Evolutionary conservation across 495 filamentous ascomycete species (phyloP).

Genomic region (Daldinia bambusicola): DNA sequence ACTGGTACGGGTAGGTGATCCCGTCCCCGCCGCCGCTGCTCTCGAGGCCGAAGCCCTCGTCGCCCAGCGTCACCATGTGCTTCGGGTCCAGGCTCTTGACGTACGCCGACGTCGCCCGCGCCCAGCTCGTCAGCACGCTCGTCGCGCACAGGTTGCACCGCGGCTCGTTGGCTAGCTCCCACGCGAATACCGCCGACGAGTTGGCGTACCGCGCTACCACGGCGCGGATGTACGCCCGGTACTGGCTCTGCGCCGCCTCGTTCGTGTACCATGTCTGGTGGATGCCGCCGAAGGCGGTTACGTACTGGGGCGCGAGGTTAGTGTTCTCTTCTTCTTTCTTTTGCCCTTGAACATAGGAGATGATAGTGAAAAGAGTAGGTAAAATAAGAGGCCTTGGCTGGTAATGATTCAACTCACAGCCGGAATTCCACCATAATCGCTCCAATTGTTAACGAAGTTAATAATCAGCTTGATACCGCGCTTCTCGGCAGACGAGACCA

Average conservation of each 20-base stretch:
- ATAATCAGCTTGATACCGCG: conserved; percentile 69
- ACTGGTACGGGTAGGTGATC: conserved; percentile 68
- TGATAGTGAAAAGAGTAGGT: too few relatives aligned
- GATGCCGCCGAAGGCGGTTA: conserved; percentile 64
- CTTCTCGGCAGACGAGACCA: conserved; percentile 68
- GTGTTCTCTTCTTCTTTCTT: not conserved
- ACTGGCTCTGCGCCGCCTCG: conserved; percentile 46
- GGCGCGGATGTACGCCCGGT: conserved; percentile 62
- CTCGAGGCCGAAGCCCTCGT: conserved; percentile 63
- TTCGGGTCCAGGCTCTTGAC: conserved; percentile 62
- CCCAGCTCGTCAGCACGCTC: conserved; percentile 57
- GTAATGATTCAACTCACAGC: conserved; percentile 31
- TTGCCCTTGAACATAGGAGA: not conserved
- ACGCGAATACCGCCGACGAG: conserved; percentile 62
- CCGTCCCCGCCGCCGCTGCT: conserved; percentile 46
- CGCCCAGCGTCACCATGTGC: conserved; percentile 64
- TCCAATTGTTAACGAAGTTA: conserved; percentile 64
- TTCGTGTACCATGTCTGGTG: conserved; percentile 48
- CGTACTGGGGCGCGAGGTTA: conserved; percentile 56
- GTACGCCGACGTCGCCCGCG: conserved; percentile 58
- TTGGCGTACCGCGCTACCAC: conserved; percentile 62
- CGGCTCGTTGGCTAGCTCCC: conserved; percentile 68
- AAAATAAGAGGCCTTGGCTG: not conserved
- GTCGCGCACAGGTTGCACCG: conserved; percentile 58
- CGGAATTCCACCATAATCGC: conserved; percentile 60